Conservation (phyloP, 805 yeast species). For the Wickerhamiella azyma region DNA sequence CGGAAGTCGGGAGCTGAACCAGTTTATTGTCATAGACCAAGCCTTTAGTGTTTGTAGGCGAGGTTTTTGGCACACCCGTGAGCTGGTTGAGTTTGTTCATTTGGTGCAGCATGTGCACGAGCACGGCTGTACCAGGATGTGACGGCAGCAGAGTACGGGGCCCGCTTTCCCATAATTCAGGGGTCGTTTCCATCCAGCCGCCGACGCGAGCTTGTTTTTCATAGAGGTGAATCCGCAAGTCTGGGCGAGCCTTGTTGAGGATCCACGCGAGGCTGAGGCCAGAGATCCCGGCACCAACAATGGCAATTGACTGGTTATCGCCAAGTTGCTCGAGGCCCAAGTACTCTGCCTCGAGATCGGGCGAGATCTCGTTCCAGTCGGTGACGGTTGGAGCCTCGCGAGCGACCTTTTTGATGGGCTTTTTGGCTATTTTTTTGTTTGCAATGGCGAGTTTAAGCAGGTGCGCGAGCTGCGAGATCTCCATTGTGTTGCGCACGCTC, state of each 20-base stretch:
- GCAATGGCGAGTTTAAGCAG: constrained; percentile 13
- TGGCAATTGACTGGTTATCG: constrained; percentile 39
- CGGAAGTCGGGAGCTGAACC: constrained; percentile 23
- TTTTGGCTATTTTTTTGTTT: neutral
- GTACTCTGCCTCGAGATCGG: constrained; percentile 20
- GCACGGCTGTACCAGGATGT: constrained; percentile 45
- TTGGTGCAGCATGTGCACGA: constrained; percentile 24
- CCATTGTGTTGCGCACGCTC: constrained; percentile 11
- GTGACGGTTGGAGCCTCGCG: neutral
- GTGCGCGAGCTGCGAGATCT: constrained; percentile 9
- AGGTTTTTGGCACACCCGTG: constrained; percentile 40
- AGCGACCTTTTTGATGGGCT: neutral
- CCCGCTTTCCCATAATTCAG: constrained; percentile 62
- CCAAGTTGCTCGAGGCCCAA: constrained; percentile 21
- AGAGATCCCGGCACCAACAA: constrained; percentile 80
- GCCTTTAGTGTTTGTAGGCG: constrained; percentile 62
- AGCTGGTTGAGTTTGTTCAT: constrained; percentile 39
- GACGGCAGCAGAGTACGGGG: constrained; percentile 82
- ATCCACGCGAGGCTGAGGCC: constrained; percentile 44
- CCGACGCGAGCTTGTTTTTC: constrained; percentile 50
- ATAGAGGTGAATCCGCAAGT: constrained; percentile 45
- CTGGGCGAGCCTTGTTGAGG: constrained; percentile 61
- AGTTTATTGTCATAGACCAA: constrained; percentile 30
- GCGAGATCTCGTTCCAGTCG: constrained; percentile 22
- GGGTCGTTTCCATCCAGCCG: constrained; percentile 52